Percentiles rank a stretch among this genome's conserved stretches.
phyloP scores from a whole-genome alignment of 2,329 filamentous ascomycete genomes.

The Fusarium fracticaudum region DNA sequence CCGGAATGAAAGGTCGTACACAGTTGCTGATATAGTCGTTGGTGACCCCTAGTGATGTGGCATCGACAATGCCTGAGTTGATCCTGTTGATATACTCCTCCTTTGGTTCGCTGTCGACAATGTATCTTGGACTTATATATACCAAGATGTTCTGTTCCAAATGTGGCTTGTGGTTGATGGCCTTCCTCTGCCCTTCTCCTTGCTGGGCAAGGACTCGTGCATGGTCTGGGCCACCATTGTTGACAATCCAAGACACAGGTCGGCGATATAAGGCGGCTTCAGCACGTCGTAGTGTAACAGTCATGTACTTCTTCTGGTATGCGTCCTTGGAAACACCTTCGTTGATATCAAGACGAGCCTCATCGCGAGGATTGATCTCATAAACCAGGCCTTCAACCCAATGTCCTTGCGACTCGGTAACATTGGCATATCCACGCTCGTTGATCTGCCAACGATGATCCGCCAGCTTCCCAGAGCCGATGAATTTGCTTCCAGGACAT shows the following conservation, averaged over 20 bases:
- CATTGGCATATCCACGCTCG: conserved; percentile 57
- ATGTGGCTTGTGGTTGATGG: conserved; percentile 33
- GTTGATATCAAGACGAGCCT: conserved; percentile 51
- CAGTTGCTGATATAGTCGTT: conserved; percentile 50
- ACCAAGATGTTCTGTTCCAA: conserved; percentile 50
- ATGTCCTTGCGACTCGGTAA: conserved; percentile 47
- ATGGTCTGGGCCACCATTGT: conserved; percentile 47
- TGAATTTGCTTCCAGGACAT: conserved; percentile 53
- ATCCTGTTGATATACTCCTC: conserved; percentile 54
- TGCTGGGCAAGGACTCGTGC: conserved; percentile 38
- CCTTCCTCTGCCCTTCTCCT: conserved; percentile 22
- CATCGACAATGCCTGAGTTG: conserved; percentile 51
- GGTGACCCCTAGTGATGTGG: conserved; percentile 48
- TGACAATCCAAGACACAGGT: conserved; percentile 51
- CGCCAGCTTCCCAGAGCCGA: conserved; percentile 52
- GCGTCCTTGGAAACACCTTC: conserved; percentile 53
- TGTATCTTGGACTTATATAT: conserved; percentile 50
- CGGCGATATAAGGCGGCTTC: conserved; percentile 48
- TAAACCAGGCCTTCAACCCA: conserved; percentile 56
- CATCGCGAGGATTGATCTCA: conserved; percentile 50
- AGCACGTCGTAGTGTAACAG: conserved; percentile 47
- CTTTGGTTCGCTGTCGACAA: conserved; percentile 48
- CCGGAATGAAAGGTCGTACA: conserved; percentile 50
- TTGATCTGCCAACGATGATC: conserved; percentile 59
- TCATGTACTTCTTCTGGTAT: conserved; percentile 50